Evolutionary conservation across 1,284 basidiomycete genomes (phyloP).

Genomic region (Trametes polyzona): DNA sequence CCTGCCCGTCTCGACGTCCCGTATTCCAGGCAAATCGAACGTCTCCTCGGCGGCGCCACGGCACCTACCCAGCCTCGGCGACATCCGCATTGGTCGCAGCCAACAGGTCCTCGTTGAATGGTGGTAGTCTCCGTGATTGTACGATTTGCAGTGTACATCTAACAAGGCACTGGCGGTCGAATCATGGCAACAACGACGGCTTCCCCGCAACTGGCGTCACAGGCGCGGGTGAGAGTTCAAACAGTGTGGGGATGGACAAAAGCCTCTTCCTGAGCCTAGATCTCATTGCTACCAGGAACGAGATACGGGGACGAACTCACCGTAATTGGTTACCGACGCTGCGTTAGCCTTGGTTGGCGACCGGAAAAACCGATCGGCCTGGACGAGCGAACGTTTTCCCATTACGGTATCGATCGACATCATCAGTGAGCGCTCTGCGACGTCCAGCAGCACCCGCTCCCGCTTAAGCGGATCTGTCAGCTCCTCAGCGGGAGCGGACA

Average conservation of each 20-base stretch:
- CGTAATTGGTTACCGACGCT: not conserved
- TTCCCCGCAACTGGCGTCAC: conserved; percentile 3
- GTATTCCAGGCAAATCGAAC: too few relatives aligned
- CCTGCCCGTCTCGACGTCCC: not conserved
- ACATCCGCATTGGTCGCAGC: not conserved
- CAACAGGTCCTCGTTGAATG: too few relatives aligned
- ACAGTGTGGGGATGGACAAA: not conserved
- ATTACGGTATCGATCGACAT: conserved; percentile 1
- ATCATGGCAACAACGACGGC: not conserved
- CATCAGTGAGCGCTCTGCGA: not conserved
- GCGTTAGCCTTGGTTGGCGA: not conserved
- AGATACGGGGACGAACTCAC: not conserved
- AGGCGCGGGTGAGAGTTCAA: not conserved
- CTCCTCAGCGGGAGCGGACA: not conserved
- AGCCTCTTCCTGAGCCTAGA: not conserved
- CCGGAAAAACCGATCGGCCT: not conserved
- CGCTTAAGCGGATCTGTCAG: too few relatives aligned
- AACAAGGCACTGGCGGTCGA: not conserved
- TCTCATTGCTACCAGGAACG: not conserved
- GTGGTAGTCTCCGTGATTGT: not conserved
- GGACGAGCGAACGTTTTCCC: not conserved
- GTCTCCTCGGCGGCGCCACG: not conserved
- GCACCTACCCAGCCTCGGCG: not conserved
- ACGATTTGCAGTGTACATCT: not conserved
- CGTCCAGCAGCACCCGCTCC: not conserved